Percentiles rank a stretch among this genome's conserved stretches.
phyloP scores from a whole-genome alignment of 495 filamentous ascomycete species.

The Cairneyella variabilis region DNA sequence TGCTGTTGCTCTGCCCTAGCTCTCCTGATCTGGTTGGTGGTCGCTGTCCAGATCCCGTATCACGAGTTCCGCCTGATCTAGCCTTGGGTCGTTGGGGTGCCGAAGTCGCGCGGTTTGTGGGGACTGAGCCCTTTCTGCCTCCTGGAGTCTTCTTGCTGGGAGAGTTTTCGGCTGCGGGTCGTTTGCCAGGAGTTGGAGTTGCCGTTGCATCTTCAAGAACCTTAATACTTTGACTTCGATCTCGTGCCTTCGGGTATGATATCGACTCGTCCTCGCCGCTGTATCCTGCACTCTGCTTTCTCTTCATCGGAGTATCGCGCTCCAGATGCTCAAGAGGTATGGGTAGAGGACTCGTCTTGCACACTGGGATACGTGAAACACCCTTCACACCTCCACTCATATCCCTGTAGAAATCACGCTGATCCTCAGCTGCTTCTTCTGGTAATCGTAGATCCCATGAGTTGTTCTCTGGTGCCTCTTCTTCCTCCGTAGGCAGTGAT shows the following conservation, averaged over 20 bases:
- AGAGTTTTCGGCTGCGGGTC: constrained; percentile 37
- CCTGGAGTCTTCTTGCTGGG: constrained; percentile 38
- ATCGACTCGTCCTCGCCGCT: constrained; percentile 56
- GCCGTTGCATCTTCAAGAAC: constrained; percentile 47
- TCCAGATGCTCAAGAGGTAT: constrained; percentile 66
- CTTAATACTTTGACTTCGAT: constrained; percentile 65
- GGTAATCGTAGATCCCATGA: constrained; percentile 72
- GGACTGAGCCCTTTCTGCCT: constrained; percentile 37
- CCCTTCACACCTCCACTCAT: constrained; percentile 34
- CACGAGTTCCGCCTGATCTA: constrained; percentile 42
- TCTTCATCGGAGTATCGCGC: constrained; percentile 61
- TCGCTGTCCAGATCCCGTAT: constrained; percentile 30
- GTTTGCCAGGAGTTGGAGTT: constrained; percentile 44
- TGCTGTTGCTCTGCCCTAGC: constrained; percentile 29
- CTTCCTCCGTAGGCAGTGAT: constrained; percentile 42
- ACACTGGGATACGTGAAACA: constrained; percentile 77
- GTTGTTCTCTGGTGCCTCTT: constrained; percentile 32
- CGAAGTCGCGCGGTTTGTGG: constrained; percentile 35
- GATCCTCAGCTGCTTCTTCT: constrained; percentile 74
- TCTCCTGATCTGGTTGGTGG: constrained; percentile 50
- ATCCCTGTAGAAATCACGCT: constrained; percentile 39
- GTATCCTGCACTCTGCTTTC: constrained; percentile 56
- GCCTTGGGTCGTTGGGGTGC: constrained; percentile 58
- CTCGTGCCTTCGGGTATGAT: constrained; percentile 56
- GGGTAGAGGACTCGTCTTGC: constrained; percentile 72